Conservation (phyloP, 2,329 filamentous ascomycete species). For the Fusarium sp. region DNA sequence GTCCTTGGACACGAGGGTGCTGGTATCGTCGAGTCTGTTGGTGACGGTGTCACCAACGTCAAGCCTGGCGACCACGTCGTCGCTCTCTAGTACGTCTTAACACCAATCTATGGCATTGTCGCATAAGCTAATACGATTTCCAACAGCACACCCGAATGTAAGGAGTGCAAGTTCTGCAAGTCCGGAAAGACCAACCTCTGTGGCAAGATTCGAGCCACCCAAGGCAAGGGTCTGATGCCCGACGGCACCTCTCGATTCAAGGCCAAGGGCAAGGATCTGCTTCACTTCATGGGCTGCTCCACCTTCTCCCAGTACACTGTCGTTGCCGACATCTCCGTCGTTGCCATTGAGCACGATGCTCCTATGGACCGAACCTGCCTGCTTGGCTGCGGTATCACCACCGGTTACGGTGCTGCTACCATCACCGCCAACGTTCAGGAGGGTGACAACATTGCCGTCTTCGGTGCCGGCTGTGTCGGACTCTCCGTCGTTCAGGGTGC, state of each 20-base stretch:
- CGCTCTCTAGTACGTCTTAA: conserved; percentile 78
- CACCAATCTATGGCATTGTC: not conserved
- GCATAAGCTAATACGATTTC: conserved; percentile 19
- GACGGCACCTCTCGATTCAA: conserved; percentile 96
- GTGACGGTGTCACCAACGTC: conserved; percentile 93
- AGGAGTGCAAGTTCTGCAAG: conserved; percentile 99
- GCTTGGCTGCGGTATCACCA: conserved; percentile 98
- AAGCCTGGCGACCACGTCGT: conserved; percentile 94
- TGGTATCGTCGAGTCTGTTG: conserved; percentile 91
- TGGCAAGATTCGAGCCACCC: conserved; percentile 97
- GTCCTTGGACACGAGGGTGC: conserved; percentile 92
- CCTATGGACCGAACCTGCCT: conserved; percentile 97
- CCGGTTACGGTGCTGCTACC: conserved; percentile 94
- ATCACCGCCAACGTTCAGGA: conserved; percentile 94
- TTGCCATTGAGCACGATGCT: conserved; percentile 89
- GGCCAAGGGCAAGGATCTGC: conserved; percentile 92
- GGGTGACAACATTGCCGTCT: conserved; percentile 90
- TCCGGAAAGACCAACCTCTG: conserved; percentile 99
- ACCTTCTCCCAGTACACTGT: conserved; percentile 99
- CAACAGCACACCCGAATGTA: conserved; percentile 90
- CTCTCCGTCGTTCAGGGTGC: conserved; percentile 95
- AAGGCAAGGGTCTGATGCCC: conserved; percentile 96
- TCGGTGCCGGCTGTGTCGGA: conserved; percentile 96
- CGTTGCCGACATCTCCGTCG: conserved; percentile 97
- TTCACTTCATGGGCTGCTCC: conserved; percentile 99